Evolutionary conservation across 192 early-diverging fungal species (phyloP).

Genomic region (Mortierella antarctica): DNA sequence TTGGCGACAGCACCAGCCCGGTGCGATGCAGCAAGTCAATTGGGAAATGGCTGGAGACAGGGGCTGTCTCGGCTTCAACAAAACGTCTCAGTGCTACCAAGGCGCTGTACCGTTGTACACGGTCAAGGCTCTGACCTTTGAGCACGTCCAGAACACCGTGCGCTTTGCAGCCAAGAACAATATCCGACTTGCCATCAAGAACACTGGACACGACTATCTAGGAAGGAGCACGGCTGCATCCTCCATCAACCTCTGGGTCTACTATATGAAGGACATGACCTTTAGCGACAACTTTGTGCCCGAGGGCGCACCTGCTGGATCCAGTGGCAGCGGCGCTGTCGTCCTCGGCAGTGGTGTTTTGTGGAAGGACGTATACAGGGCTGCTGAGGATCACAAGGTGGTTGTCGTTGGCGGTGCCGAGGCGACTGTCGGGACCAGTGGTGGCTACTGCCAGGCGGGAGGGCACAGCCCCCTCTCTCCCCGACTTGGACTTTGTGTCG

Average conservation of each 20-base stretch:
- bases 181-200: conserved; percentile 64
- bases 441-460: conserved; percentile 54
- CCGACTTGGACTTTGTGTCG: conserved; percentile 59
- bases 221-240: conserved; percentile 59
- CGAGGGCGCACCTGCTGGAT: conserved; percentile 13
- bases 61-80: conserved; percentile 30
- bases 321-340: conserved; percentile 14
- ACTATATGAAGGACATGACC: conserved; percentile 50
- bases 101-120: conserved; percentile 49
- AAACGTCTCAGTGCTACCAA: conserved; percentile 38
- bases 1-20: conserved; percentile 30
- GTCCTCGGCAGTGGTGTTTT: conserved; percentile 58
- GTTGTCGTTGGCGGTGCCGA: conserved; percentile 47
- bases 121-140: conserved; percentile 31
- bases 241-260: conserved; percentile 60
- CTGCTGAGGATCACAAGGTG: conserved; percentile 43
- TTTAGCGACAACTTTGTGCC: conserved; percentile 44
- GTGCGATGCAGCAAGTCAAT: conserved; percentile 17
- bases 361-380: conserved; percentile 47
- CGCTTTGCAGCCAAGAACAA: conserved; percentile 54
- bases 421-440: conserved; percentile 56
- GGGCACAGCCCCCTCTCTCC: conserved; percentile 62
- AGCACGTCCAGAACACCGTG: conserved; percentile 42
- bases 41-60: conserved; percentile 15
- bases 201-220: conserved; percentile 63